phyloP scores from a whole-genome alignment of 163 green algal species.

The Scenedesmus sp. region DNA sequence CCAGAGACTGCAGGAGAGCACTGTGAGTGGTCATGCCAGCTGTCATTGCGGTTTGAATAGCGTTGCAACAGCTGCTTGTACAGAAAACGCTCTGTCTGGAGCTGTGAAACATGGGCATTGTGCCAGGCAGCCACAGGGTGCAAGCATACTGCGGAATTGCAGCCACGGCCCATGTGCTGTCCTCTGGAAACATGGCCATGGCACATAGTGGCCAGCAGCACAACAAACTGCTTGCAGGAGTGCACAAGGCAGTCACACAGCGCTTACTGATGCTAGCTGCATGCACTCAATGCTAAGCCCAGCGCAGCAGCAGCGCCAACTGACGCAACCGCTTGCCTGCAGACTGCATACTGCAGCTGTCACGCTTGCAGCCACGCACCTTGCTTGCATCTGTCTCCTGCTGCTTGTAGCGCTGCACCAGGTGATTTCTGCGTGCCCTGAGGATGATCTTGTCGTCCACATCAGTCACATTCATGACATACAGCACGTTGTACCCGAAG shows the following conservation, averaged over 20 bases:
- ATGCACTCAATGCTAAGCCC: background rate
- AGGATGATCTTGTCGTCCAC: conserved; percentile 99
- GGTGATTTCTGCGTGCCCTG: conserved; percentile 88
- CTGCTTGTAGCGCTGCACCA: conserved; percentile 82
- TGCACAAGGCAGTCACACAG: background rate
- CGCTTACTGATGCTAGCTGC: background rate
- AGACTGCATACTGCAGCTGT: background rate
- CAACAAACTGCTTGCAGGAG: background rate
- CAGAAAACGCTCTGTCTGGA: background rate
- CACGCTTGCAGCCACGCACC: conserved; percentile 17
- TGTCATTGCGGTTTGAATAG: too few species aligned
- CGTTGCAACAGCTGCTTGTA: background rate
- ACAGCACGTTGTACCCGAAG: conserved; percentile 93
- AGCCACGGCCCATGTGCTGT: background rate
- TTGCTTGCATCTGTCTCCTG: conserved; percentile 23
- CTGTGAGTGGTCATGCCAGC: background rate
- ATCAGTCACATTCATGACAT: conserved; percentile 99
- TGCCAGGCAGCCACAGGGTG: background rate
- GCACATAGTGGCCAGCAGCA: background rate
- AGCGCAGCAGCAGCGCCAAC: background rate
- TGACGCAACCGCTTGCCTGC: background rate
- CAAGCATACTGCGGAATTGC: background rate
- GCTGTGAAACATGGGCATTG: background rate
- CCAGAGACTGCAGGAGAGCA: background rate
- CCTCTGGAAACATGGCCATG: background rate